Conservation (phyloP, 495 filamentous ascomycete genomes). For the Penicillium roqueforti region DNA sequence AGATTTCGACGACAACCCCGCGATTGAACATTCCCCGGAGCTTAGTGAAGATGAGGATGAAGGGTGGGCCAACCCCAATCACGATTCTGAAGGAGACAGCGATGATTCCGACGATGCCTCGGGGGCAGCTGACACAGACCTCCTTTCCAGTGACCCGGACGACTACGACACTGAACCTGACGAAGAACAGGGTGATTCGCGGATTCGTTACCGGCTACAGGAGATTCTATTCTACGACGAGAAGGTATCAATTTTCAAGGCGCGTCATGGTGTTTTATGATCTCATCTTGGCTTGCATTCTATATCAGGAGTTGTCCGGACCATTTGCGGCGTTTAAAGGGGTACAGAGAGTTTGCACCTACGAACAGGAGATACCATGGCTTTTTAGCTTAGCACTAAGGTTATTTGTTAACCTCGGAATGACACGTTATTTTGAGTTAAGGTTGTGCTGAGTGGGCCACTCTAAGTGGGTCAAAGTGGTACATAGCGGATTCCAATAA, state of each 20-base stretch:
- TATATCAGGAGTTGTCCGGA: neutral
- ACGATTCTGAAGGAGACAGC: slow-evolving; percentile 40
- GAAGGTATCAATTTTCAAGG: slow-evolving; percentile 79
- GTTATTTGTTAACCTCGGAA: neutral
- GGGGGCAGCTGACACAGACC: slow-evolving; percentile 41
- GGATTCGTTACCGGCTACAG: slow-evolving; percentile 60
- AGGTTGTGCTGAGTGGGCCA: neutral
- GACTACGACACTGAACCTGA: slow-evolving; percentile 52
- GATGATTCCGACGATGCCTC: slow-evolving; percentile 45
- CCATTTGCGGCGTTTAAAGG: slow-evolving; percentile 4
- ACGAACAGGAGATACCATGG: slow-evolving; percentile 5
- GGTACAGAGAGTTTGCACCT: neutral
- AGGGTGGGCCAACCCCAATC: slow-evolving; percentile 37
- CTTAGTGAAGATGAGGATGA: slow-evolving; percentile 33
- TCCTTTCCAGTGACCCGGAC: slow-evolving; percentile 43
- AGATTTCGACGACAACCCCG: slow-evolving; percentile 32
- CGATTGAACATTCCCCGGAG: slow-evolving; percentile 35
- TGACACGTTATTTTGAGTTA: slow-evolving; percentile 6
- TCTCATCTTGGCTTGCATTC: slow-evolving; percentile 7
- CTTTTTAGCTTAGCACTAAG: neutral
- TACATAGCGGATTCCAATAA: no score
- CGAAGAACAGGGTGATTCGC: slow-evolving; percentile 41
- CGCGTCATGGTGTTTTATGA: slow-evolving; percentile 67
- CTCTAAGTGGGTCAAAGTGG: no score
- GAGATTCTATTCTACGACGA: slow-evolving; percentile 91